Evolutionary conservation across 495 filamentous ascomycete genomes (phyloP).

Genomic region (Neurospora discreta): DNA sequence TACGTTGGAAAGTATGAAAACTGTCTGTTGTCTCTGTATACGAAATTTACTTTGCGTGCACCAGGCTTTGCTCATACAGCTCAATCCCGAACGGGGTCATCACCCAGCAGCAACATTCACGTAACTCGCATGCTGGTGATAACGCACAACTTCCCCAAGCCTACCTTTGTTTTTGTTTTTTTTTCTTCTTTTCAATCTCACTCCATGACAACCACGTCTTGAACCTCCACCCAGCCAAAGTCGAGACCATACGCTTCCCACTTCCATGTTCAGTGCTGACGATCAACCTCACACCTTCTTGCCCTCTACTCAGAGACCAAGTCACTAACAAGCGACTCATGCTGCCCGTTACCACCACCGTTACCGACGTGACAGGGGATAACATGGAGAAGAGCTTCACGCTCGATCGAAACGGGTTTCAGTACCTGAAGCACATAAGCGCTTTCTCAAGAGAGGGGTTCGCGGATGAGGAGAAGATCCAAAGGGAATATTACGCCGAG

Average conservation of each 20-base stretch:
- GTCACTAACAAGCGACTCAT: slow-evolving; percentile 35
- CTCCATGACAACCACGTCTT: neutral
- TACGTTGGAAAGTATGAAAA: slow-evolving; percentile 31
- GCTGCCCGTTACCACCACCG: slow-evolving; percentile 24
- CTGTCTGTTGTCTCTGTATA: neutral
- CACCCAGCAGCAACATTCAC: neutral
- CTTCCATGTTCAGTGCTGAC: neutral
- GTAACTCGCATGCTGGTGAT: neutral
- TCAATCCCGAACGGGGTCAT: neutral
- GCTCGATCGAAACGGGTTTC: slow-evolving; percentile 30
- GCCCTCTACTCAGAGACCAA: neutral
- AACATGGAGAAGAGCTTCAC: slow-evolving; percentile 15
- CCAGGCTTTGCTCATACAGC: no score
- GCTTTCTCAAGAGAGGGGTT: neutral
- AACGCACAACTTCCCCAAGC: neutral
- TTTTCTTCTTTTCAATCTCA: no score
- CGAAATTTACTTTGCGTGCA: neutral
- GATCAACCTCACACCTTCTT: neutral
- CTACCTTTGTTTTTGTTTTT: neutral
- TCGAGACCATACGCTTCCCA: neutral
- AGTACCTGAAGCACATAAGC: slow-evolving; percentile 17
- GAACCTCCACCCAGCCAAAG: neutral
- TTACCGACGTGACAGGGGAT: slow-evolving; percentile 26
- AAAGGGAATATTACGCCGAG: slow-evolving; percentile 50
- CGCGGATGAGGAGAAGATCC: slow-evolving; percentile 34